Evolutionary conservation across 805 yeast species (phyloP).

Genomic region (Candida sithepensis): DNA sequence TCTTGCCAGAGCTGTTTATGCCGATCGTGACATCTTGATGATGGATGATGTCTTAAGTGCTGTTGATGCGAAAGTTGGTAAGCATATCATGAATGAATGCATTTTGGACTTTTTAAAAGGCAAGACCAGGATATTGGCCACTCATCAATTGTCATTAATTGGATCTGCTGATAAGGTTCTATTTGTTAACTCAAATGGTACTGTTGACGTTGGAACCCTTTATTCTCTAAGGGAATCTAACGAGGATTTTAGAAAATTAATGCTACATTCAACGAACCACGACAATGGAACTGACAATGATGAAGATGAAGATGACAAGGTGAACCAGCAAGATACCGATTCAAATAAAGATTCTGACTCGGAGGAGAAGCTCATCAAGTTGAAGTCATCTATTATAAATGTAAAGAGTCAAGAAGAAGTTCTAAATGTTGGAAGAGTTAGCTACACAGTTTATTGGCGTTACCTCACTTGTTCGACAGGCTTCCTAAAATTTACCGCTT

Average conservation of each 20-base stretch:
- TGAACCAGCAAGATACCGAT: neutral
- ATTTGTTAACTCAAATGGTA: slow-evolving; percentile 59
- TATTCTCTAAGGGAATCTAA: slow-evolving; percentile 46
- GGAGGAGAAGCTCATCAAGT: slow-evolving; percentile 27
- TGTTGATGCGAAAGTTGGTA: slow-evolving; percentile 85
- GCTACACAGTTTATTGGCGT: slow-evolving; percentile 40
- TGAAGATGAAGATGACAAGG: slow-evolving; percentile 25
- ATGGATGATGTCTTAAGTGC: slow-evolving; percentile 82
- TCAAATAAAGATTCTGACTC: neutral
- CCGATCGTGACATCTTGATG: slow-evolving; percentile 60
- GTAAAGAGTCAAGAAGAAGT: neutral
- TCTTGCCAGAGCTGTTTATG: slow-evolving; percentile 76
- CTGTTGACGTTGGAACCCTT: slow-evolving; percentile 56
- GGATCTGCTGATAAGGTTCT: slow-evolving; percentile 64
- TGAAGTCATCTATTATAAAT: neutral
- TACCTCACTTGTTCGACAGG: slow-evolving; percentile 60
- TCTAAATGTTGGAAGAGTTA: slow-evolving; percentile 28
- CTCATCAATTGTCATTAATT: slow-evolving; percentile 74
- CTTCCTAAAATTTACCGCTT: slow-evolving; percentile 25
- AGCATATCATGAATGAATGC: slow-evolving; percentile 69
- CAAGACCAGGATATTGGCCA: slow-evolving; percentile 71
- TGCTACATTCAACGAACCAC: slow-evolving; percentile 37
- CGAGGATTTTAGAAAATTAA: slow-evolving; percentile 44
- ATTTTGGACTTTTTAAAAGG: slow-evolving; percentile 49
- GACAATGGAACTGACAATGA: slow-evolving; percentile 19